phyloP scores from a whole-genome alignment of 257 asterid species.

The Nicotiana tomentosiformis region DNA sequence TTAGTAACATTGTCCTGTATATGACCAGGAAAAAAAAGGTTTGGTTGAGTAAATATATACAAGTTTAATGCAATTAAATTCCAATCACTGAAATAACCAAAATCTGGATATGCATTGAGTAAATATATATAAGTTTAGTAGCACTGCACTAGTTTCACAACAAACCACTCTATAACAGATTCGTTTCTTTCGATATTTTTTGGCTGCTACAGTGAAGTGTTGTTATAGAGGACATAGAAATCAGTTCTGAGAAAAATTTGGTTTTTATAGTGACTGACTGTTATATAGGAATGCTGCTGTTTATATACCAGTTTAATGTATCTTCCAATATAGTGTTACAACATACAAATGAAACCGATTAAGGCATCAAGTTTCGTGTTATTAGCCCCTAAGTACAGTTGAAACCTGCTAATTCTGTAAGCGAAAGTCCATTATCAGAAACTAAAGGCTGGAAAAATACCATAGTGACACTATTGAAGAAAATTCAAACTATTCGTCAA shows the following conservation, averaged over 20 bases:
- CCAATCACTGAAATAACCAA: not conserved
- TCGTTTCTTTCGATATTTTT: too few species aligned
- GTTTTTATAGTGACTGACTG: too few species aligned
- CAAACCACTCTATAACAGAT: too few species aligned
- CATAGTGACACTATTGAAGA: too few species aligned
- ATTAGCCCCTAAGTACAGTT: not conserved
- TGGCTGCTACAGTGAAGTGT: too few species aligned
- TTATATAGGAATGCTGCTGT: too few species aligned
- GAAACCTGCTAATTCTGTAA: not conserved
- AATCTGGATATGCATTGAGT: not conserved
- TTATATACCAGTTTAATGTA: too few species aligned
- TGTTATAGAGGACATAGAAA: too few species aligned
- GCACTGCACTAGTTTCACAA: too few species aligned
- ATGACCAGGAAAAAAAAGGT: not conserved
- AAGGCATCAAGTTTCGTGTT: not conserved
- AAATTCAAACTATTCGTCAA: too few species aligned
- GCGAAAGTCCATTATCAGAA: not conserved
- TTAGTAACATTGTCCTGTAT: not conserved
- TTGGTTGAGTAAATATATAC: not conserved
- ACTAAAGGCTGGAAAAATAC: too few species aligned
- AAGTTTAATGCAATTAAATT: not conserved
- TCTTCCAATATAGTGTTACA: not conserved
- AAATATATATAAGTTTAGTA: too few species aligned
- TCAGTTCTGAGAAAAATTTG: rapidly evolving
- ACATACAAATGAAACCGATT: not conserved